phyloP scores from a whole-genome alignment of 2,329 filamentous ascomycete species.

The Aspergillus luchuensis region DNA sequence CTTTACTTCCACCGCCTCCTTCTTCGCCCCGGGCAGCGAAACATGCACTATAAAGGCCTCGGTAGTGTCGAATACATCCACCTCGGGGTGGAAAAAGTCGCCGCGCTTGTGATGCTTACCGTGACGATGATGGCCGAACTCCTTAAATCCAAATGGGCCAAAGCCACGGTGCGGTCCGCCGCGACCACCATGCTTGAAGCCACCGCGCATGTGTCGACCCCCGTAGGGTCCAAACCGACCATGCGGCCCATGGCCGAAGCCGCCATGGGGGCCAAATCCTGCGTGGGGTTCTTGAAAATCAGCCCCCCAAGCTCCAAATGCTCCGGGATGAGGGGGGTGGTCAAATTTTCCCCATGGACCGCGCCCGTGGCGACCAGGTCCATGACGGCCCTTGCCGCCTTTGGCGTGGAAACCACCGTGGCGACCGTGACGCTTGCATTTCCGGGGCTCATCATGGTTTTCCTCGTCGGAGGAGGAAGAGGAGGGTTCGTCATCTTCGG shows the following conservation, averaged over 20 bases:
- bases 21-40: slow-evolving; percentile 8
- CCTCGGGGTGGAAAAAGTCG: slow-evolving; percentile 4
- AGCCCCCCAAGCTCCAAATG: neutral
- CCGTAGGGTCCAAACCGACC: neutral
- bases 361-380: neutral
- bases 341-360: neutral
- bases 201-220: slow-evolving; percentile 5
- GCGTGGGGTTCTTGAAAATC: neutral
- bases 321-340: neutral
- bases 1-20: slow-evolving; percentile 9
- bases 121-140: neutral
- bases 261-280: neutral
- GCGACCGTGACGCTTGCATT: neutral
- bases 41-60: slow-evolving; percentile 4
- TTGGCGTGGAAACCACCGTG: neutral
- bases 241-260: neutral
- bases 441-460: neutral
- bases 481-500: neutral
- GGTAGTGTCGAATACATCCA: slow-evolving; percentile 5
- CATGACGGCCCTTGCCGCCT: neutral
- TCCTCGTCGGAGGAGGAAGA: neutral
- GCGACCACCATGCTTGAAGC: slow-evolving; percentile 4
- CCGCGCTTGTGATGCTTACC: neutral
- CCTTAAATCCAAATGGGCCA: neutral
- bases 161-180: slow-evolving; percentile 2